Percentiles rank a stretch among this genome's conserved stretches.
phyloP scores from a whole-genome alignment of 2,329 filamentous ascomycete genomes.

The Fusarium pseudonygamai region DNA sequence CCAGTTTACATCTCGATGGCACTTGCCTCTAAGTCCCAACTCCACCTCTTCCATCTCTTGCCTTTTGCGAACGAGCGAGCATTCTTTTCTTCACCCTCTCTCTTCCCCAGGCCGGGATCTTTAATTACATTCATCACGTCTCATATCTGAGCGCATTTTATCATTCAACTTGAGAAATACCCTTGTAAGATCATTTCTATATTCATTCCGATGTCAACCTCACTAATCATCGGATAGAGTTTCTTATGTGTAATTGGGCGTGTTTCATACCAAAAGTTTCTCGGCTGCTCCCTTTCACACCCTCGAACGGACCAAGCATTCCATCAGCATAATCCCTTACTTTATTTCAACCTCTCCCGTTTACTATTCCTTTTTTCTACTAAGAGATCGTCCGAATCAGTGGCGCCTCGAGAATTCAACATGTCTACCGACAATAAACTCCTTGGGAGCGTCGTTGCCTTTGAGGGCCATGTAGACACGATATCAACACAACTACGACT shows the following conservation, averaged over 20 bases:
- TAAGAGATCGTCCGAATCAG: constrained; percentile 22
- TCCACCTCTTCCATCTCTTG: not conserved
- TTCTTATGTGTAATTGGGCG: constrained; percentile 8
- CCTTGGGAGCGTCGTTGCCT: constrained; percentile 64
- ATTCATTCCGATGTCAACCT: constrained; percentile 10
- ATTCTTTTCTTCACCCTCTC: not conserved
- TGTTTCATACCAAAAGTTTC: constrained; percentile 24
- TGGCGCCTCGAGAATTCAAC: constrained; percentile 22
- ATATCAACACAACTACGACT: constrained; percentile 69
- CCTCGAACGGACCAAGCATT: constrained; percentile 18
- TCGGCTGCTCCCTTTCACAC: constrained; percentile 22
- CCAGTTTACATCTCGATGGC: constrained; percentile 6
- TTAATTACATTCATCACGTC: constrained; percentile 25
- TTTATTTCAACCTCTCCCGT: constrained; percentile 5
- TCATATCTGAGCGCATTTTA: constrained; percentile 5
- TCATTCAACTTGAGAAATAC: not conserved
- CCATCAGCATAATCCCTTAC: constrained; percentile 20
- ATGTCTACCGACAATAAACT: constrained; percentile 42
- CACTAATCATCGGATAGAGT: constrained; percentile 17
- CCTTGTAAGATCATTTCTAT: constrained; percentile 23
- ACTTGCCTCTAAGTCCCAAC: constrained; percentile 9
- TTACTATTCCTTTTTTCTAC: not conserved
- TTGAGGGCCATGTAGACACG: constrained; percentile 65
- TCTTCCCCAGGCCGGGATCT: constrained; percentile 14
- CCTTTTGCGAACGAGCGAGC: not conserved